Conservation (phyloP, 371 early-diverging fungal species). For the Mortierella polycephala region DNA sequence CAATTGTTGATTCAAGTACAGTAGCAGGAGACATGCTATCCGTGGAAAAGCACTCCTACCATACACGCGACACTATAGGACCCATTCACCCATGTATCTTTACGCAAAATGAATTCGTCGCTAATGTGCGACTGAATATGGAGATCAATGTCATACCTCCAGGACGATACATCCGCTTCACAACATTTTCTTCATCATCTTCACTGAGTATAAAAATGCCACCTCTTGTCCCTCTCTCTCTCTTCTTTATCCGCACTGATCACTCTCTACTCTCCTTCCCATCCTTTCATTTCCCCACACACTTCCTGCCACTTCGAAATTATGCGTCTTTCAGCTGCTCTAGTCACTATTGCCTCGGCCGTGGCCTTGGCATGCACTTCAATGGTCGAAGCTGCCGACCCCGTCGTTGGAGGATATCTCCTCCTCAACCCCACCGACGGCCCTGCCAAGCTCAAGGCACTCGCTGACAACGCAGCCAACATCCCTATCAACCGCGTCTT, state of each 20-base stretch:
- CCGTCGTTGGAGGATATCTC: slow-evolving; percentile 45
- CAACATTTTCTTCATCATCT: background rate
- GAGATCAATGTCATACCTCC: no score
- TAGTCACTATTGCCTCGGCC: slow-evolving; percentile 51
- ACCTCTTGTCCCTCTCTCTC: slow-evolving; percentile 2
- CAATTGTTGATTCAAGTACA: no score
- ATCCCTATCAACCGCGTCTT: slow-evolving; percentile 53
- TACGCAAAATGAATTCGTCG: no score
- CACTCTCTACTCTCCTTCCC: background rate
- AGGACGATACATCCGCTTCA: no score
- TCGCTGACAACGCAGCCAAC: slow-evolving; percentile 52
- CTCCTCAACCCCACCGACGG: slow-evolving; percentile 47
- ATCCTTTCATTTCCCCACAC: background rate
- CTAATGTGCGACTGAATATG: no score
- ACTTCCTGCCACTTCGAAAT: background rate
- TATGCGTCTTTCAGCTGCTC: slow-evolving; percentile 47
- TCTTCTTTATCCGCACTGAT: no score
- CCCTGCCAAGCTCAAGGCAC: slow-evolving; percentile 51
- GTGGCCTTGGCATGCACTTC: slow-evolving; percentile 36
- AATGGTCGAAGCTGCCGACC: slow-evolving; percentile 28
- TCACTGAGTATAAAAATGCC: background rate
- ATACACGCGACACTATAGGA: no score
- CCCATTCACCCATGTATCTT: no score
- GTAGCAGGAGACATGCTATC: no score
- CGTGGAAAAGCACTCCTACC: no score